Evolutionary conservation across 768 basidiomycete species (phyloP).

Genomic region (Suillus lakei): DNA sequence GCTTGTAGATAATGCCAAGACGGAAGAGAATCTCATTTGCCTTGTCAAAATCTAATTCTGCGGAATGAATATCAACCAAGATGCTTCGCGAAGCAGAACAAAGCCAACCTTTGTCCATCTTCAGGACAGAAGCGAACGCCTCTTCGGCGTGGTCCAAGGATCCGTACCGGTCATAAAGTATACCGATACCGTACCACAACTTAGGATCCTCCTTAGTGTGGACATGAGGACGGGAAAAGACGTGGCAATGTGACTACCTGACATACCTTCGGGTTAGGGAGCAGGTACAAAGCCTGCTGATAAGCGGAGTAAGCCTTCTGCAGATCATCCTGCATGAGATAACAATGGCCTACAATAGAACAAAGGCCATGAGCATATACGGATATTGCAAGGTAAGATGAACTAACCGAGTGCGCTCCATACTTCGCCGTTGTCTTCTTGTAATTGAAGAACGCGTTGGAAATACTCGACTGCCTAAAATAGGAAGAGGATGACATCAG

Average conservation of each 20-base stretch:
- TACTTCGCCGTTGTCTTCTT: conserved; percentile 97
- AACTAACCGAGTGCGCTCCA: conserved; percentile 91
- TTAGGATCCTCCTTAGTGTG: conserved; percentile 85
- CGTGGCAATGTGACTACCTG: neutral
- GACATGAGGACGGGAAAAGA: conserved; percentile 15
- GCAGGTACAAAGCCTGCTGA: conserved; percentile 94
- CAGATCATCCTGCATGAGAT: conserved; percentile 98
- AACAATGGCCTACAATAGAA: conserved; percentile 78
- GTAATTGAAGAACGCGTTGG: conserved; percentile 86
- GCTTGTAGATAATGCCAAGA: conserved; percentile 98
- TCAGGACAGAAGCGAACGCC: conserved; percentile 93
- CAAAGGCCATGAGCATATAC: conserved; percentile 18
- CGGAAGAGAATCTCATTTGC: conserved; percentile 98
- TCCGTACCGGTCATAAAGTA: conserved; percentile 97
- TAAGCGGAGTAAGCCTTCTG: conserved; percentile 99
- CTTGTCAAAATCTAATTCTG: conserved; percentile 87
- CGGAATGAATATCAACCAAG: conserved; percentile 32
- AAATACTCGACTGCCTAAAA: conserved; percentile 94
- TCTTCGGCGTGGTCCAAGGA: conserved; percentile 99
- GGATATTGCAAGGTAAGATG: conserved; percentile 23
- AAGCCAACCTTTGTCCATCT: conserved; percentile 91
- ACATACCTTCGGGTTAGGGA: conserved; percentile 91
- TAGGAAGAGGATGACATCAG: conserved; percentile 36
- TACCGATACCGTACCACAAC: conserved; percentile 99
- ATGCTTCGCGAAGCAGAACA: neutral